These are phyloP conservation scores for Clarireedia hainanense DNA, from an alignment of 2,329 filamentous ascomycete genomes.

Conservation along the genomic window DNA sequence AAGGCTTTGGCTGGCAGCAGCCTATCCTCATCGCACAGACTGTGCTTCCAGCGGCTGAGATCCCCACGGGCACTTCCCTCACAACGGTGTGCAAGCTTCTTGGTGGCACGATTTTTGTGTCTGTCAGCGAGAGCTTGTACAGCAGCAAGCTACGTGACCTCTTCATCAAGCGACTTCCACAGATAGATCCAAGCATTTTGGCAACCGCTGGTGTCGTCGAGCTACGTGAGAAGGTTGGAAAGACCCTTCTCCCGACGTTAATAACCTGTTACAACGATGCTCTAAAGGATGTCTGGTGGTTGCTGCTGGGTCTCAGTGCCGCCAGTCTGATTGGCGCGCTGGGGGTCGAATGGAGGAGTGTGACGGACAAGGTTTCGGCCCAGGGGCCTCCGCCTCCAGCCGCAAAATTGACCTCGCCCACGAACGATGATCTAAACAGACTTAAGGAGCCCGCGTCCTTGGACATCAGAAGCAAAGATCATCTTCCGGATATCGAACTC, in stretches of 20 bases:
- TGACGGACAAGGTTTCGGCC: neutral
- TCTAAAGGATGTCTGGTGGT: neutral
- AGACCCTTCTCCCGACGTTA: neutral
- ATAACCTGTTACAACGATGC: neutral
- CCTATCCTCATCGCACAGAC: constrained; percentile 37
- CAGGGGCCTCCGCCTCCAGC: too few relatives aligned
- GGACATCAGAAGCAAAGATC: too few relatives aligned
- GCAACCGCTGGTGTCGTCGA: neutral
- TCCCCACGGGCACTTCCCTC: constrained; percentile 36
- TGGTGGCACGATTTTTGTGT: constrained; percentile 4
- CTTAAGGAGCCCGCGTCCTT: too few relatives aligned
- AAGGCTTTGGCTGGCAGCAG: constrained; percentile 37
- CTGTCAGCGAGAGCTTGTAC: constrained; percentile 6
- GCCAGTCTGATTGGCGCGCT: constrained; percentile 44
- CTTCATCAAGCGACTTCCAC: neutral
- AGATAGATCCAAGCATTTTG: neutral
- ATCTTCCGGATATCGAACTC: too few relatives aligned
- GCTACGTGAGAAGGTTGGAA: neutral
- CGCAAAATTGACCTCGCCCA: too few relatives aligned
- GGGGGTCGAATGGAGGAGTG: constrained; percentile 49
- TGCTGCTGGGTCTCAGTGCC: neutral
- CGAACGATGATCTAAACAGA: too few relatives aligned
- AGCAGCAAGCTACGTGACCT: constrained; percentile 32
- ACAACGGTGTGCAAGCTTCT: constrained; percentile 6
- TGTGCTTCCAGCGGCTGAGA: constrained; percentile 41